Evolutionary conservation across 2,329 filamentous ascomycete genomes (phyloP).

Genomic region (Xylariaceae sp.): DNA sequence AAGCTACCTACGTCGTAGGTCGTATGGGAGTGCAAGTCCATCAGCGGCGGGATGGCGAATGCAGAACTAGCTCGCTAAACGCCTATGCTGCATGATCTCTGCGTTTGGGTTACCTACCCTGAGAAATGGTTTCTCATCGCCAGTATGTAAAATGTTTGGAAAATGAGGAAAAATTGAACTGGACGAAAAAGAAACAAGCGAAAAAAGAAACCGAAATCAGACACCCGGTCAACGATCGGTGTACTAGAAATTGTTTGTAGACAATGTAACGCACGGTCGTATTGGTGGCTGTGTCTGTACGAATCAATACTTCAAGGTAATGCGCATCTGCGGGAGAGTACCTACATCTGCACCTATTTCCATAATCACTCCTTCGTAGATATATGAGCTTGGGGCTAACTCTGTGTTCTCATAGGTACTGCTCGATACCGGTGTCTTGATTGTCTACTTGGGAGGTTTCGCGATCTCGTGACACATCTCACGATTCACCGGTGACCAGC

Average conservation of each 20-base stretch:
- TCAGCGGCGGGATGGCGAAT: background rate
- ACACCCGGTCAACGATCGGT: background rate
- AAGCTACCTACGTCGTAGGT: background rate
- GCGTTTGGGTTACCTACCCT: background rate
- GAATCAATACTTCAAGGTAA: background rate
- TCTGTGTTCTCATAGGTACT: background rate
- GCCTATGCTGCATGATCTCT: background rate
- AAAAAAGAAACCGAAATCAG: background rate
- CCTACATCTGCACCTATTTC: background rate
- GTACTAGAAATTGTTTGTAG: background rate
- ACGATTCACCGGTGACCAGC: background rate
- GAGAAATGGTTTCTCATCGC: background rate
- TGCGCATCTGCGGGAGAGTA: background rate
- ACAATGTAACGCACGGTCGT: background rate
- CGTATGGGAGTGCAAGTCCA: background rate
- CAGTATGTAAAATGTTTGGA: background rate
- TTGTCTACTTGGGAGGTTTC: background rate
- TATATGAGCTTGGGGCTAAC: background rate
- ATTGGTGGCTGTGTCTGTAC: background rate
- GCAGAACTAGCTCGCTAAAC: background rate
- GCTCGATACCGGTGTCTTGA: background rate
- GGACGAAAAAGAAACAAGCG: background rate
- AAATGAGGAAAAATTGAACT: background rate
- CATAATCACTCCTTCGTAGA: background rate
- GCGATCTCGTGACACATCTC: background rate